Evolutionary conservation across 2,329 filamentous ascomycete genomes (phyloP).

Genomic region (Parastagonospora nodorum): DNA sequence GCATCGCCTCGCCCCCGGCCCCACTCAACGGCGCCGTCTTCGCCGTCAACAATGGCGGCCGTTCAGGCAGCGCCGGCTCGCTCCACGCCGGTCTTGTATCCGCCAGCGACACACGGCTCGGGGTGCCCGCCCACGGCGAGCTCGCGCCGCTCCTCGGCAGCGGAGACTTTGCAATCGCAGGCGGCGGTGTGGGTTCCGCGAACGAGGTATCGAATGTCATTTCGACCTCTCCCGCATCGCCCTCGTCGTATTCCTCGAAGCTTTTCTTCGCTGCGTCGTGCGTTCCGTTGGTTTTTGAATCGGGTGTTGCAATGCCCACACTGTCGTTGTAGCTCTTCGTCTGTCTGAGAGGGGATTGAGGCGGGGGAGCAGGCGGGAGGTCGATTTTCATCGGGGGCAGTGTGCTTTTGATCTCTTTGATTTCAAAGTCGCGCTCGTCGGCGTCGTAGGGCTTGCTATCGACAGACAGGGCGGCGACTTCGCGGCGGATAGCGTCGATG

Average conservation of each 20-base stretch:
- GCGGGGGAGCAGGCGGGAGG: slow-evolving; percentile 27
- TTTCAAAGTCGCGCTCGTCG: slow-evolving; percentile 54
- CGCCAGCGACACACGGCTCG: background rate
- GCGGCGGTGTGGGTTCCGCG: slow-evolving; percentile 22
- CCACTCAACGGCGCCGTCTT: slow-evolving; percentile 31
- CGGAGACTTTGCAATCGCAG: slow-evolving; percentile 15
- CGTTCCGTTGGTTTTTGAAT: slow-evolving; percentile 21
- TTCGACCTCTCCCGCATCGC: slow-evolving; percentile 39
- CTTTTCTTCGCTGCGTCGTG: slow-evolving; percentile 14
- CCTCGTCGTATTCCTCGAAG: slow-evolving; percentile 46
- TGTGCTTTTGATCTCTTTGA: slow-evolving; percentile 85
- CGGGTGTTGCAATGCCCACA: slow-evolving; percentile 18
- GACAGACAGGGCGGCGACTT: slow-evolving; percentile 73
- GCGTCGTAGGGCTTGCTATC: slow-evolving; percentile 55
- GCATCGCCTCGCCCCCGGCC: slow-evolving; percentile 23
- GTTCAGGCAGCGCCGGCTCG: slow-evolving; percentile 21
- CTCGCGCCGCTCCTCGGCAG: slow-evolving; percentile 12
- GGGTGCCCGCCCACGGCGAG: slow-evolving; percentile 10
- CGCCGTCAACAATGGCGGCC: slow-evolving; percentile 34
- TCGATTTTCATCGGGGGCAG: slow-evolving; percentile 86
- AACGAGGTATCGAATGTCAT: slow-evolving; percentile 53
- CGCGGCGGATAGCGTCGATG: slow-evolving; percentile 81
- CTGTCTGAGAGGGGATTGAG: slow-evolving; percentile 38
- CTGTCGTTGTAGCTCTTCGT: slow-evolving; percentile 51
- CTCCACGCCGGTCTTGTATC: slow-evolving; percentile 14